Evolutionary conservation across 2,329 filamentous ascomycete species (phyloP).

Genomic region (Decorospora gaudefroyi): DNA sequence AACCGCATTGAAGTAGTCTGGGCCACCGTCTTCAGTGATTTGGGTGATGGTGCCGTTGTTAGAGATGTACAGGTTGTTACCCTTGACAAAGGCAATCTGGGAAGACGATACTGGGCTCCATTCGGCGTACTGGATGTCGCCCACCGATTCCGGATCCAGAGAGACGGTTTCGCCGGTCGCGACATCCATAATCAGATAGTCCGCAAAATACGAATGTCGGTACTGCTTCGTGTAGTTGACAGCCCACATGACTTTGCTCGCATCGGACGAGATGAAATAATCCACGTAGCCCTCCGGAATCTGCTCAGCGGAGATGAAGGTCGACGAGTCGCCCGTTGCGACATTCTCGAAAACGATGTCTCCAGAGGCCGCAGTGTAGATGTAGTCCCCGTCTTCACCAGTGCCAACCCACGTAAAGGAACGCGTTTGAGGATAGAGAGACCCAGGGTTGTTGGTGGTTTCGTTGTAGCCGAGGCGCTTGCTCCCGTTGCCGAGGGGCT

Average conservation of each 20-base stretch:
- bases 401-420: slow-evolving; percentile 62
- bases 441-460: slow-evolving; percentile 55
- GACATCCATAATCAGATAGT: slow-evolving; percentile 68
- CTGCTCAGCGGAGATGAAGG: slow-evolving; percentile 62
- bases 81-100: slow-evolving; percentile 68
- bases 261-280: slow-evolving; percentile 66
- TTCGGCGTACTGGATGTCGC: slow-evolving; percentile 69
- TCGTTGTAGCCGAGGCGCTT: slow-evolving; percentile 65
- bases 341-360: slow-evolving; percentile 66
- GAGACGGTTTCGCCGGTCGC: slow-evolving; percentile 60
- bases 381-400: slow-evolving; percentile 65
- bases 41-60: slow-evolving; percentile 59
- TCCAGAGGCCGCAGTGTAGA: slow-evolving; percentile 57
- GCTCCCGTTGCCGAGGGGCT: slow-evolving; percentile 61
- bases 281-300: slow-evolving; percentile 61
- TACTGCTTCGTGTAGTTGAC: slow-evolving; percentile 71
- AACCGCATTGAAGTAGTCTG: slow-evolving; percentile 64
- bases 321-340: slow-evolving; percentile 60
- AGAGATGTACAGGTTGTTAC: slow-evolving; percentile 67
- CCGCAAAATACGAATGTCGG: slow-evolving; percentile 68
- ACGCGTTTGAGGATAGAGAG: slow-evolving; percentile 51
- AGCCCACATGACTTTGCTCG: slow-evolving; percentile 63
- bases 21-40: slow-evolving; percentile 63
- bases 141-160: slow-evolving; percentile 62
- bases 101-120: slow-evolving; percentile 61